Percentiles rank a stretch among this genome's conserved stretches.
Conservation (phyloP, 805 yeast genomes). For the Kregervanrija fluxuum region DNA sequence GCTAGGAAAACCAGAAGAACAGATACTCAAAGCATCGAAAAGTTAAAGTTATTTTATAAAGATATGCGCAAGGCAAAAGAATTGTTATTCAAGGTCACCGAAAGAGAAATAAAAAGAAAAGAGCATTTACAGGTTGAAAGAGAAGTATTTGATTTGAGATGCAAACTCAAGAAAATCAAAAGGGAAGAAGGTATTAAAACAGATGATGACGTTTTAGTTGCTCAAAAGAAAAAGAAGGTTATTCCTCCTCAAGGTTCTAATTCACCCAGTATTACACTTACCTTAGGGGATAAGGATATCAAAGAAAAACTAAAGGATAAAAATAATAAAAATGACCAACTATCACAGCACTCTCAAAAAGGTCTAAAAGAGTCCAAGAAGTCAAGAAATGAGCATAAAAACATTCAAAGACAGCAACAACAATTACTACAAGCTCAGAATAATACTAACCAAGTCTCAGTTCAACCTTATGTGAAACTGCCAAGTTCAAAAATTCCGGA, state of each 20-base stretch:
- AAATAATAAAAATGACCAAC: neutral
- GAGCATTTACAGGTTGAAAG: slow-evolving; percentile 56
- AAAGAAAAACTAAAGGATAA: slow-evolving; percentile 1
- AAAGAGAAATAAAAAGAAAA: slow-evolving; percentile 61
- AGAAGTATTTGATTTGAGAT: slow-evolving; percentile 65
- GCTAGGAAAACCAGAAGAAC: slow-evolving; percentile 95
- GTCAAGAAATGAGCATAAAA: too few species aligned
- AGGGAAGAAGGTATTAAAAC: slow-evolving; percentile 71
- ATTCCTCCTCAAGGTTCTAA: slow-evolving; percentile 13
- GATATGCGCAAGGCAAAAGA: slow-evolving; percentile 74
- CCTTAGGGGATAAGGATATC: slow-evolving; percentile 9
- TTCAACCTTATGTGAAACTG: slow-evolving; percentile 76
- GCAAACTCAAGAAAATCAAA: slow-evolving; percentile 64
- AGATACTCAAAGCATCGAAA: slow-evolving; percentile 83
- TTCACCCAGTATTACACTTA: slow-evolving; percentile 5
- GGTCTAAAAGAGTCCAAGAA: too few species aligned
- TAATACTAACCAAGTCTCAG: slow-evolving; percentile 25
- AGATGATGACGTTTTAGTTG: slow-evolving; percentile 75
- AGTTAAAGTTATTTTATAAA: slow-evolving; percentile 61
- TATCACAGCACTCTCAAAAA: too few species aligned
- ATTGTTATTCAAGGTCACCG: slow-evolving; percentile 60
- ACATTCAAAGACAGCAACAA: too few species aligned
- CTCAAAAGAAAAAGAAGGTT: slow-evolving; percentile 64
- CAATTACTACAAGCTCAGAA: neutral
- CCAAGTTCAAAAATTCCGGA: slow-evolving; percentile 94